Conservation (phyloP, 2,329 filamentous ascomycete genomes). For the Fusarium protoensiforme region DNA sequence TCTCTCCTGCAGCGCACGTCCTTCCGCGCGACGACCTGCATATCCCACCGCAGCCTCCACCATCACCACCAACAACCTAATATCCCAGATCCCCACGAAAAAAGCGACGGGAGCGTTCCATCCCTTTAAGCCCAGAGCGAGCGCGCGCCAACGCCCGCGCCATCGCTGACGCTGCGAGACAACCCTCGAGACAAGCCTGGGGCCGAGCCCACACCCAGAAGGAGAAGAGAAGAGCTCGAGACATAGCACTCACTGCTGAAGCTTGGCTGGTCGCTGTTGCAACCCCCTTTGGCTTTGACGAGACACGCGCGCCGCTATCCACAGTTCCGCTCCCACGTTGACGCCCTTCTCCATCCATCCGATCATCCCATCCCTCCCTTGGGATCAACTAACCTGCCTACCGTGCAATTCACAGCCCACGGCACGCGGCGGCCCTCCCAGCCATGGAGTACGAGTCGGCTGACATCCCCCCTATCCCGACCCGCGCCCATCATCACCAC, state of each 20-base stretch:
- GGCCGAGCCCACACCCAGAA: not conserved
- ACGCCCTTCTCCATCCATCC: not conserved
- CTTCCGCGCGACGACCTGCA: not conserved
- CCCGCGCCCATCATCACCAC: conserved; percentile 40
- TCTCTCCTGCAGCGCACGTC: conserved; percentile 4
- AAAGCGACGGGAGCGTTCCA: not conserved
- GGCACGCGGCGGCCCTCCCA: conserved; percentile 28
- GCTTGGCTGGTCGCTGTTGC: not conserved
- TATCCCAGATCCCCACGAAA: not conserved
- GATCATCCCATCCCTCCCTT: conserved; percentile 15
- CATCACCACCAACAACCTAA: not conserved
- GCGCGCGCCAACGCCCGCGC: conserved; percentile 2
- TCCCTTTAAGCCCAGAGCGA: not conserved
- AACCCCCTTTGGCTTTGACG: not conserved
- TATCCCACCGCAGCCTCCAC: not conserved
- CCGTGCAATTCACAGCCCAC: conserved; percentile 15
- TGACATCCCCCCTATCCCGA: conserved; percentile 47
- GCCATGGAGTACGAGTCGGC: conserved; percentile 45
- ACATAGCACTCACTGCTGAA: not conserved
- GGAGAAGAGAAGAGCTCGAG: not conserved
- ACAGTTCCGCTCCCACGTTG: not conserved
- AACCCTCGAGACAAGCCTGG: not conserved
- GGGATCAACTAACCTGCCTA: conserved; percentile 25
- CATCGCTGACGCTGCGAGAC: not conserved
- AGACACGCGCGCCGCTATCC: not conserved